Conservation (phyloP, 495 filamentous ascomycete genomes). For the Penicillium dipodomyicola region DNA sequence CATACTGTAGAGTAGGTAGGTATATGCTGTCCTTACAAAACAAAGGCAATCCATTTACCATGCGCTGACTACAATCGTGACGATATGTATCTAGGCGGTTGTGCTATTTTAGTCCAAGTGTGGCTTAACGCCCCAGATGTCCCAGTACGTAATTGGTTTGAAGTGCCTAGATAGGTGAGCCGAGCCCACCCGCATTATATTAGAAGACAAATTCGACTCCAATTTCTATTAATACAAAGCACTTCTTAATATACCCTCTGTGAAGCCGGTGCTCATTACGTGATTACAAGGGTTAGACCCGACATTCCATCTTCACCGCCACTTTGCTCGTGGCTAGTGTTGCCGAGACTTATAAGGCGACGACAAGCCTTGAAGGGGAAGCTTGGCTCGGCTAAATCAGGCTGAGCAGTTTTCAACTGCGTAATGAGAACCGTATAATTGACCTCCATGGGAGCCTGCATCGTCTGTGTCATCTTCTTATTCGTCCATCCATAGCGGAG, state of each 20-base stretch:
- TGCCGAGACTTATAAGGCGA: constrained; percentile 23
- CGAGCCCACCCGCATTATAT: background rate
- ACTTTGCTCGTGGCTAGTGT: constrained; percentile 16
- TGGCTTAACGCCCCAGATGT: background rate
- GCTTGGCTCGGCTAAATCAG: constrained; percentile 31
- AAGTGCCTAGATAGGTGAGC: too few species aligned
- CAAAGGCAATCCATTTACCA: background rate
- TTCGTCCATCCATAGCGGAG: constrained; percentile 15
- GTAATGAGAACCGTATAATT: constrained; percentile 10
- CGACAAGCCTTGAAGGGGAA: constrained; percentile 33
- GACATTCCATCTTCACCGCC: constrained; percentile 18
- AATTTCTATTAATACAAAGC: background rate
- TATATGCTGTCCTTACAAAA: too few species aligned
- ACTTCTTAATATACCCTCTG: background rate
- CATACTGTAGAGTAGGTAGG: too few species aligned
- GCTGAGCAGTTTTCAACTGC: constrained; percentile 8
- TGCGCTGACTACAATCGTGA: background rate
- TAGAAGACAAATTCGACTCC: background rate
- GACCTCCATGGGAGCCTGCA: background rate
- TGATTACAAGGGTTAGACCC: background rate
- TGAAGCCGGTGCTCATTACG: background rate
- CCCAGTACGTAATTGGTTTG: background rate
- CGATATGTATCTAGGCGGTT: background rate
- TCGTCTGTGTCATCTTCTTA: constrained; percentile 3
- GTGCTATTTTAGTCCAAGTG: background rate